Evolutionary conservation across 2,329 filamentous ascomycete species (phyloP).

Genomic region (Capronia epimyces): DNA sequence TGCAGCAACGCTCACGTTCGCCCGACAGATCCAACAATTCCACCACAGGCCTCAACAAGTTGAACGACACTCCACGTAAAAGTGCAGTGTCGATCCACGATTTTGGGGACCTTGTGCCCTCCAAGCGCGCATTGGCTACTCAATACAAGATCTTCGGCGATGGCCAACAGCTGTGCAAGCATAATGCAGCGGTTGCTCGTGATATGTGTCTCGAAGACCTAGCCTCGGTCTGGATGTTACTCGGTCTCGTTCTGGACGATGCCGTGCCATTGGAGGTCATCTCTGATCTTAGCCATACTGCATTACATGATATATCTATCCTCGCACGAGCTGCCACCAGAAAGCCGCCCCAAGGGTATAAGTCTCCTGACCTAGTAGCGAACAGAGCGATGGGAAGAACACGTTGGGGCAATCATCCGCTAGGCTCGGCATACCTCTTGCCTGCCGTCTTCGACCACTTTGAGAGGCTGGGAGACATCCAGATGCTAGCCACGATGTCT

Average conservation of each 20-base stretch:
- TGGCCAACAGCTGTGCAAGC: slow-evolving; percentile 70
- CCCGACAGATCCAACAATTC: slow-evolving; percentile 46
- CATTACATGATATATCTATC: slow-evolving; percentile 59
- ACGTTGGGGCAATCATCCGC: slow-evolving; percentile 54
- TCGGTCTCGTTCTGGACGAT: slow-evolving; percentile 69
- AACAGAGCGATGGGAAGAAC: slow-evolving; percentile 33
- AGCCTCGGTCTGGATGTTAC: slow-evolving; percentile 76
- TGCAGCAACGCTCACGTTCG: slow-evolving; percentile 50
- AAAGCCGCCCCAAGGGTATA: slow-evolving; percentile 36
- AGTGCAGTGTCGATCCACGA: slow-evolving; percentile 67
- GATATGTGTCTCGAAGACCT: slow-evolving; percentile 66
- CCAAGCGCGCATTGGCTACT: slow-evolving; percentile 68
- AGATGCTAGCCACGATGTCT: slow-evolving; percentile 62
- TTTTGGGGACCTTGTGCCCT: slow-evolving; percentile 65
- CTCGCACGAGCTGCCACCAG: slow-evolving; percentile 60
- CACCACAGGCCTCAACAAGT: slow-evolving; percentile 51
- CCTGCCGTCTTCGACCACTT: slow-evolving; percentile 55
- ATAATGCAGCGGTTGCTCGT: slow-evolving; percentile 74
- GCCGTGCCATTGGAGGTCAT: slow-evolving; percentile 60
- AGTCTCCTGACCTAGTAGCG: slow-evolving; percentile 28
- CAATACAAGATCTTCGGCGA: slow-evolving; percentile 81
- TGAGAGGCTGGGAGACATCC: slow-evolving; percentile 55
- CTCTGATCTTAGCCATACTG: slow-evolving; percentile 48
- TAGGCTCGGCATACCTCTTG: slow-evolving; percentile 53
- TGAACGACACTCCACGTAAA: slow-evolving; percentile 45